Conservation (phyloP, 768 basidiomycete species). For the Hemileccinum rubropunctum region DNA sequence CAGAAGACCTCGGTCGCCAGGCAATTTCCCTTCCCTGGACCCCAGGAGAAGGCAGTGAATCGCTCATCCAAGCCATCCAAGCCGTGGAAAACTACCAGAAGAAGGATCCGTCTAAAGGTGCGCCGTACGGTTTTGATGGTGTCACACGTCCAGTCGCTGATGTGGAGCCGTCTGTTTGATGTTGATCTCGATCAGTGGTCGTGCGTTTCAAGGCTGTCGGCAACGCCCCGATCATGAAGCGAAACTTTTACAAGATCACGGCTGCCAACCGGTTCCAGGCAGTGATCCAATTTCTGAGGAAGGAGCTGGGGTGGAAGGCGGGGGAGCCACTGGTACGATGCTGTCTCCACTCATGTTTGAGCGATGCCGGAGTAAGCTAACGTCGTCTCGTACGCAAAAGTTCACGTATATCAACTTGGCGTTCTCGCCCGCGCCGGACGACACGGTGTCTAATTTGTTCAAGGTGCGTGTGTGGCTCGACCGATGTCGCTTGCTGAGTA, state of each 20-base stretch:
- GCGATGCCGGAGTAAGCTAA: constrained; percentile 1
- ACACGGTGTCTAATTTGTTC: constrained; percentile 68
- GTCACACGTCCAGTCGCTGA: not conserved
- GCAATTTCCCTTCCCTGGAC: constrained; percentile 32
- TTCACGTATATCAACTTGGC: constrained; percentile 79
- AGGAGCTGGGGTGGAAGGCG: constrained; percentile 83
- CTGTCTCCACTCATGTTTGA: not conserved
- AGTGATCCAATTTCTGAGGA: constrained; percentile 89
- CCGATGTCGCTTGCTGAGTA: not conserved
- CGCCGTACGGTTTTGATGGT: no score
- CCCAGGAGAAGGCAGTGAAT: constrained; percentile 31
- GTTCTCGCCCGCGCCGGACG: constrained; percentile 75
- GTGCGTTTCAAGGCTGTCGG: constrained; percentile 98
- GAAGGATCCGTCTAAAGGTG: constrained; percentile 82
- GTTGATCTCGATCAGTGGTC: constrained; percentile 57
- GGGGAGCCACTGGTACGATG: constrained; percentile 76
- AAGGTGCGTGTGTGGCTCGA: constrained; percentile 40
- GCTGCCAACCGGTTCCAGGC: constrained; percentile 93
- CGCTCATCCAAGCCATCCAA: constrained; percentile 49
- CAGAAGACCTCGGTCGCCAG: constrained; percentile 34
- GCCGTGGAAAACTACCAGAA: constrained; percentile 87
- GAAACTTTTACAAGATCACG: constrained; percentile 97
- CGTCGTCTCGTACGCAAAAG: constrained; percentile 19
- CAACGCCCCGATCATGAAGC: constrained; percentile 98
- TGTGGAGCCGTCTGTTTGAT: no score